These are phyloP conservation scores for Ceratocystis papillata DNA, from an alignment of 2,329 filamentous ascomycete genomes.

Conservation along the genomic window DNA sequence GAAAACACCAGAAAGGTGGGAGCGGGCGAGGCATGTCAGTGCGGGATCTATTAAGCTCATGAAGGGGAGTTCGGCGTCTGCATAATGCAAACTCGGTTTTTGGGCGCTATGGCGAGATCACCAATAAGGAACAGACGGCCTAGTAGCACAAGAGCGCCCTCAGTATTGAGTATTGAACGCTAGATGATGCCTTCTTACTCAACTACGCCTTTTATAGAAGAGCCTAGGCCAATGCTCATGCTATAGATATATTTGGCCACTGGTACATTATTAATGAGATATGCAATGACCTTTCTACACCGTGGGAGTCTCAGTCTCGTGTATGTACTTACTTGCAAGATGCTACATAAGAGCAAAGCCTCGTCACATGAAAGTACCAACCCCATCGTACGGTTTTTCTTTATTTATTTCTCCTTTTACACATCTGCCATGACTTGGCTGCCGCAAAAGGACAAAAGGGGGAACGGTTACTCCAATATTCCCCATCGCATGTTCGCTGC, in stretches of 20 bases:
- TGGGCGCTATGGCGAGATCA: too few relatives aligned
- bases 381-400: background rate
- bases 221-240: background rate
- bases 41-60: conserved; percentile 40
- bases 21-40: conserved; percentile 44
- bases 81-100: too few relatives aligned
- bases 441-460: background rate
- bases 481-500: conserved; percentile 3
- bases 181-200: background rate
- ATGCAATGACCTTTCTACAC: conserved; percentile 1
- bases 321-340: background rate
- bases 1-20: conserved; percentile 34
- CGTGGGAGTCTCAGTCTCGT: background rate
- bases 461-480: background rate
- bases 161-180: background rate
- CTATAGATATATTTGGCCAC: background rate
- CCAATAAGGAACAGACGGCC: background rate
- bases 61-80: background rate
- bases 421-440: background rate
- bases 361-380: background rate
- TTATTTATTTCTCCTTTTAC: background rate
- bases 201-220: background rate
- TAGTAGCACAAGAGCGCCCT: background rate
- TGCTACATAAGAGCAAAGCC: background rate
- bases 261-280: conserved; percentile 3